Evolutionary conservation across 2,329 filamentous ascomycete species (phyloP).

Genomic region (Aspergillus melleus): DNA sequence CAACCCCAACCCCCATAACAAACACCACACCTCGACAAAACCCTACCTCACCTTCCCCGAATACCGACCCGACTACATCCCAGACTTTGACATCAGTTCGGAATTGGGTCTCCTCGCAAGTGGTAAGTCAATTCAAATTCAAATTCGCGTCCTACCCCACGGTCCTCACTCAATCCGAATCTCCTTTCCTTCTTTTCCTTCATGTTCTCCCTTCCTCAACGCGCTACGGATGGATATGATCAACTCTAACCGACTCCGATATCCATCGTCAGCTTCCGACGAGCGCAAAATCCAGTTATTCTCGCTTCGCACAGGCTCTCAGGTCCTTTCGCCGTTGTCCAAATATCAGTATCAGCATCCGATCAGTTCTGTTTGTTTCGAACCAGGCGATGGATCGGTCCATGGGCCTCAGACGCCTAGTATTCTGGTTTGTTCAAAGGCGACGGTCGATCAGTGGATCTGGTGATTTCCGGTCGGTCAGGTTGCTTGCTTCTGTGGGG

Average conservation of each 20-base stretch:
- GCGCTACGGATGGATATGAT: too few species aligned
- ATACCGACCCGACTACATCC: conserved; percentile 27
- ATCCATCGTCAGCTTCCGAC: conserved; percentile 28
- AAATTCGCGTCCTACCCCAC: too few species aligned
- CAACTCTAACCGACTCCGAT: background rate
- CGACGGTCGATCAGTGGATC: conserved; percentile 39
- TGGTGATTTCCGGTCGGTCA: conserved; percentile 24
- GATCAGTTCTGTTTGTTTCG: conserved; percentile 36
- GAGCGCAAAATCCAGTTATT: conserved; percentile 37
- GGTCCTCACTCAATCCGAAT: too few species aligned
- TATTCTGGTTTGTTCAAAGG: conserved; percentile 34
- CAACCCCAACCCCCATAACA: conserved; percentile 29
- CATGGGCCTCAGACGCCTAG: conserved; percentile 33
- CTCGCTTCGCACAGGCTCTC: conserved; percentile 38
- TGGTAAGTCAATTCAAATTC: conserved; percentile 26
- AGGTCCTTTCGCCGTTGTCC: conserved; percentile 30
- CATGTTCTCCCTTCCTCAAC: too few species aligned
- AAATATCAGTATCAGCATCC: conserved; percentile 24
- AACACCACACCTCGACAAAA: conserved; percentile 28
- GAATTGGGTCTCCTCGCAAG: conserved; percentile 41
- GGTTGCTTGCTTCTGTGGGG: too few species aligned
- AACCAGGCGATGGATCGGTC: conserved; percentile 25
- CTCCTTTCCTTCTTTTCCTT: too few species aligned
- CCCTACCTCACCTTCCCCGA: conserved; percentile 40
- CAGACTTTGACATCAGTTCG: conserved; percentile 38